Evolutionary conservation across 805 yeast species (phyloP), one percentile per base, ranked within the genome.

Genomic region (Kregervanrija fluxuum): DNA sequence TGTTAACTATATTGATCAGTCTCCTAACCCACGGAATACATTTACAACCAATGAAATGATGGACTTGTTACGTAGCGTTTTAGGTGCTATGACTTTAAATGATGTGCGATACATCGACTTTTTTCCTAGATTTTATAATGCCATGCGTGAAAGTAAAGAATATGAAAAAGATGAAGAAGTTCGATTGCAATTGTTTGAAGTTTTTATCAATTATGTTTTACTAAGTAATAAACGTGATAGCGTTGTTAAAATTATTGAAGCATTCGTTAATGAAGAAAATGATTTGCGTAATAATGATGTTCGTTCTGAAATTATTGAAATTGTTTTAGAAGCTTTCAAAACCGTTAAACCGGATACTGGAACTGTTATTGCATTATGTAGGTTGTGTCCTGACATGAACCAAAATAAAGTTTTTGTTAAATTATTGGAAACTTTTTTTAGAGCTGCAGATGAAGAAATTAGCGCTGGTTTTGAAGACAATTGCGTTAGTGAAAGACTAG

Each of bases 51-150:
- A 40, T 13, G 61, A 61, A 47, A 52, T 61, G 53, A 37, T 60
- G 11, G 28, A 43, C 3, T 39, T 58, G 11, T 43, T 61, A 33
- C 47, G 48, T 36, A 53, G 58, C 30, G 56, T 55, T 9, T 37
- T 61, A 5, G 52, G 58, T 15, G 62, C 59, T 3, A 54, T 62
- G 61, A 55, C 58, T 2, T 36, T 52, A 17, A 52, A 57, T 11
- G 62, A 62, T 40, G 65, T 61, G 6, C 49, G 47, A 17, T 46
- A 52, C 40, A 35, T 55, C 38, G 59, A 57, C 48, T 65, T 63
- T 49, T 62, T 65, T 40, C 69, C 69, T 4, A 45, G 60, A 15
- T 61, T 64, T 41, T 65, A 65, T 42, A 57, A 54, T 16, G 41
- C 60, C 3, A 35, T 65, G 40, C 48, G 66, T 48, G 53, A 53